These are phyloP conservation scores for Serendipita indica DNA, from an alignment of 768 basidiomycete species.

Conservation along the genomic window DNA sequence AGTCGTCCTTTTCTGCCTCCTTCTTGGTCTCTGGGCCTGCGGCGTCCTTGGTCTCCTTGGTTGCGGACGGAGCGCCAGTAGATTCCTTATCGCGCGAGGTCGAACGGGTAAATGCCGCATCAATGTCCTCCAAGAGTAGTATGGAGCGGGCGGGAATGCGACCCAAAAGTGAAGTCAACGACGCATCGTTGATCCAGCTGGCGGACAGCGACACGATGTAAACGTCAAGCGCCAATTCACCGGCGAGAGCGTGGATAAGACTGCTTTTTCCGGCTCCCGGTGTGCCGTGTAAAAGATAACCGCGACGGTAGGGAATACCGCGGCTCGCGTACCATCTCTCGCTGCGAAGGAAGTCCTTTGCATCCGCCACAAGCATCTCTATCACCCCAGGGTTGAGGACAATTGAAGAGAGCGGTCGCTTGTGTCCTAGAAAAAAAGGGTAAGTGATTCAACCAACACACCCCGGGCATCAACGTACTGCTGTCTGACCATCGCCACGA, in stretches of 20 bases:
- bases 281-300: slow-evolving; percentile 52
- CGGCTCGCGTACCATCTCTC: slow-evolving; percentile 94
- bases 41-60: neutral
- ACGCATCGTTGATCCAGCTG: slow-evolving; percentile 56
- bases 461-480: no score
- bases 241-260: slow-evolving; percentile 71
- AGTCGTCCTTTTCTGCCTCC: slow-evolving; percentile 49
- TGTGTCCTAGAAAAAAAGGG: no score
- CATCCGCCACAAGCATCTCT: slow-evolving; percentile 73
- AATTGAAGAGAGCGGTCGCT: slow-evolving; percentile 76
- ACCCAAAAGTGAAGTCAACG: slow-evolving; percentile 73
- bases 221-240: slow-evolving; percentile 79
- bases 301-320: slow-evolving; percentile 82
- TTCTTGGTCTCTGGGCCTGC: slow-evolving; percentile 16
- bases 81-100: slow-evolving; percentile 44
- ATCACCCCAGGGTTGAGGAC: slow-evolving; percentile 80
- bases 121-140: slow-evolving; percentile 79
- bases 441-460: no score
- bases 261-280: slow-evolving; percentile 77
- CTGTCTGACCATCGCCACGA: slow-evolving; percentile 82
- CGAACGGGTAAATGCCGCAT: slow-evolving; percentile 75
- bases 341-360: slow-evolving; percentile 61
- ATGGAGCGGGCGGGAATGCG: slow-evolving; percentile 75
- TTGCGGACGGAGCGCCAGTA: slow-evolving; percentile 12
- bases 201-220: slow-evolving; percentile 71